Base-by-base conservation (phyloP, 1,139 yeast genomes). In the Taphrina deformans region DNA sequence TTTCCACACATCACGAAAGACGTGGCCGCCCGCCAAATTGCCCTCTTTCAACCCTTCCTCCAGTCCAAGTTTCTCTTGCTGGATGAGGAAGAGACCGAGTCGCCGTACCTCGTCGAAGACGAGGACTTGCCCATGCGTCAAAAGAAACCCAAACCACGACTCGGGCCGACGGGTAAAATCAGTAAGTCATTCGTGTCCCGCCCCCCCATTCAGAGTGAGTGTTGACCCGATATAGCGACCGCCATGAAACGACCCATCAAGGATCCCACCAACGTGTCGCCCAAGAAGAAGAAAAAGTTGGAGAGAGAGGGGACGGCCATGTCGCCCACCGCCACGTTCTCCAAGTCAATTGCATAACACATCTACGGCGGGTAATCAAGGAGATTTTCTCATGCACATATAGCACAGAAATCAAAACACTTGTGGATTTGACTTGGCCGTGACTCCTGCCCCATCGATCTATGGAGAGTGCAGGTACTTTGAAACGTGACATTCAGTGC, bases 161-260 rank as follows among this genome's bases (percentile, higher is more conserved):
- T 93, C 56, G 97, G 98, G 1, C 97, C 98, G 0, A 90, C 92
- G 10, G 99, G 98, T 55, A 92, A 89, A 74, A 89, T 93, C 44
- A 61, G 63, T 59, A 59, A 48, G 63, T 29, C 21, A n/a, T n/a
- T n/a, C n/a, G n/a, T n/a, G n/a, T n/a, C n/a, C n/a, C n/a, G n/a
- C n/a, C n/a, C n/a, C n/a, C n/a, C n/a, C n/a, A 10, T 29, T 29
- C 33, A 29, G 33, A 29, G 9, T 29, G 33, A 29, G 9, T 6
- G 10, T 6, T 29, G 33, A n/a, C n/a, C n/a, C n/a, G n/a, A n/a
- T 29, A 6, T 51, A 59, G 63, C 63, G 40, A 38, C 51, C 27
- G 63, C 56, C 38, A 51, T 48, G 55, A 59, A 59, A 18, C 26
- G 63, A 12, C 56, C 63, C 16, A 40, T 59, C 40, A 59, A 59